Percentiles rank a stretch among this genome's conserved stretches.
phyloP scores from a whole-genome alignment of 108 stramenopile species.

The Nitzschia inconspicua region DNA sequence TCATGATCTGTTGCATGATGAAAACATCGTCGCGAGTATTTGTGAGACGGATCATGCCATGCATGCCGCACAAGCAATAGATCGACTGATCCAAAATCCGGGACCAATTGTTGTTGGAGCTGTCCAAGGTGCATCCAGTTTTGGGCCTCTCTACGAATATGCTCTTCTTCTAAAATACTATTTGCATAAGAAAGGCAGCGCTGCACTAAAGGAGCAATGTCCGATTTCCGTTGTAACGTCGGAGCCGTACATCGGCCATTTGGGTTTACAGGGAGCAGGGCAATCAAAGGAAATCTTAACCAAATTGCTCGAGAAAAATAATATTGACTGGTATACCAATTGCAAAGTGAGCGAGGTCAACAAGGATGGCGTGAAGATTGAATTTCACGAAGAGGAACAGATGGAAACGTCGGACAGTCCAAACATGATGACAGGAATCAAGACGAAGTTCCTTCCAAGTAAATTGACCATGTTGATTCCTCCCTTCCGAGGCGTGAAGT shows the following conservation, averaged over 20 bases:
- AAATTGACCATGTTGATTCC: conserved; percentile 35
- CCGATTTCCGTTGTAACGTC: conserved; percentile 19
- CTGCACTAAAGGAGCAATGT: background rate
- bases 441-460: conserved; percentile 14
- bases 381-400: conserved; percentile 1
- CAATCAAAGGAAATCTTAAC: conserved; percentile 12
- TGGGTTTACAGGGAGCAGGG: conserved; percentile 17
- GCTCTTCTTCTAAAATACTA: conserved; percentile 12
- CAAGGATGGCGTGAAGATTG: background rate
- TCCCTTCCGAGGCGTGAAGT: conserved; percentile 14
- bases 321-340: conserved; percentile 6
- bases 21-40: too few species aligned
- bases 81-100: conserved; percentile 2
- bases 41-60: conserved; percentile 10
- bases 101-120: conserved; percentile 24
- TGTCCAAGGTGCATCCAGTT: conserved; percentile 18
- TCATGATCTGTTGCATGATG: background rate
- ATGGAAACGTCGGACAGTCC: background rate
- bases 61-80: conserved; percentile 1
- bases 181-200: conserved; percentile 7
- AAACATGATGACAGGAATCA: background rate
- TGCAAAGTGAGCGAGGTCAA: conserved; percentile 7
- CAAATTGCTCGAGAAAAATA: background rate
- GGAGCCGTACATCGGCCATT: conserved; percentile 32
- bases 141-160: conserved; percentile 26